Percentiles rank a stretch among this genome's conserved stretches.
These are phyloP conservation scores for Xylaria sp. DNA, from an alignment of 2,329 filamentous ascomycete genomes.

Conservation along the genomic window DNA sequence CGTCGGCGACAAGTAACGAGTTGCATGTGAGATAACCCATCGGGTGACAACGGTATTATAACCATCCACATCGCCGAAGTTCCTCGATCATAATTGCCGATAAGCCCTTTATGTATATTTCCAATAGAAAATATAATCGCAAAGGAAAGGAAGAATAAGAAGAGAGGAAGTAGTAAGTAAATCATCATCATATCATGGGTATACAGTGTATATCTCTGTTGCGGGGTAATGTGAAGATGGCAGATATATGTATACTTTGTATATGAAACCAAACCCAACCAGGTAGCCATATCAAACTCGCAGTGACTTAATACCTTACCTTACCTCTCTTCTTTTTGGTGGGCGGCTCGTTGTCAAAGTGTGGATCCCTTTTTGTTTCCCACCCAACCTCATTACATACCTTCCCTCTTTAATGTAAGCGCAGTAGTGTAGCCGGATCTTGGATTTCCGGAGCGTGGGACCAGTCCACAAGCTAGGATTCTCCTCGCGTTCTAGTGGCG, in stretches of 20 bases:
- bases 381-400: slow-evolving; percentile 22
- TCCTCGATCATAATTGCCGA: not conserved
- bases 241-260: not conserved
- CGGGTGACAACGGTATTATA: not conserved
- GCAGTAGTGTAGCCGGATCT: slow-evolving; percentile 29
- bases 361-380: not conserved
- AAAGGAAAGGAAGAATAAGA: too few relatives aligned
- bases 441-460: slow-evolving; percentile 31
- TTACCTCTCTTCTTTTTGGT: not conserved
- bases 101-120: not conserved
- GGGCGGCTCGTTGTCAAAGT: not conserved
- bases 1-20: not conserved
- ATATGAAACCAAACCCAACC: slow-evolving; percentile 1
- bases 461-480: slow-evolving; percentile 23
- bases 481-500: slow-evolving; percentile 3
- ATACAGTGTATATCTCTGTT: not conserved
- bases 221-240: slow-evolving; percentile 6
- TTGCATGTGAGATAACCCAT: not conserved
- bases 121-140: too few relatives aligned
- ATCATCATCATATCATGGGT: not conserved
- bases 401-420: slow-evolving; percentile 25
- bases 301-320: not conserved
- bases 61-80: not conserved
- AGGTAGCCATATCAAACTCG: not conserved
- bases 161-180: not conserved